A percentile compares a stretch with the other conserved stretches of the same genome.
phyloP scores from a whole-genome alignment of 1,284 basidiomycete genomes.

The Moniliophthora roreri region DNA sequence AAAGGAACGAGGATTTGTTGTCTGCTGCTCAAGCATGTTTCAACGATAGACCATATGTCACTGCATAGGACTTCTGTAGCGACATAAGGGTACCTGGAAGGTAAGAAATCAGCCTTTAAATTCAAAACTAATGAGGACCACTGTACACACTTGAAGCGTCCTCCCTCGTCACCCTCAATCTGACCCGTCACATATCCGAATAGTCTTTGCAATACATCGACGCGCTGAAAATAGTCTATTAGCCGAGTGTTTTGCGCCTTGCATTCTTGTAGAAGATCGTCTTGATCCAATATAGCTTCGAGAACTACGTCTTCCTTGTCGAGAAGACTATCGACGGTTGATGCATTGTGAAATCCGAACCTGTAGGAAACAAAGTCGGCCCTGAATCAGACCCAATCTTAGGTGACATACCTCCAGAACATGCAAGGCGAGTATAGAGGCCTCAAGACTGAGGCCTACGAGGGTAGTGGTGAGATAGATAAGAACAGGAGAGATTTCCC shows the following conservation, averaged over 20 bases:
- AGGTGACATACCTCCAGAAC: conserved; percentile 41
- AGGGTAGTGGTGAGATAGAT: background rate
- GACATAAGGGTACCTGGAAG: conserved; percentile 90
- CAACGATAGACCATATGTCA: conserved; percentile 93
- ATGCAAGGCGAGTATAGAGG: conserved; percentile 18
- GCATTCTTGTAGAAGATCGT: conserved; percentile 93
- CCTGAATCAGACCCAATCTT: background rate
- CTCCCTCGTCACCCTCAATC: conserved; percentile 76
- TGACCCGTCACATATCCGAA: conserved; percentile 85
- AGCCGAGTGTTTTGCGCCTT: conserved; percentile 92
- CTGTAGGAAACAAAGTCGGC: conserved; percentile 32
- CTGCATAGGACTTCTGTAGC: conserved; percentile 95
- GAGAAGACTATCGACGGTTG: conserved; percentile 78
- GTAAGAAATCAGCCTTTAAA: background rate
- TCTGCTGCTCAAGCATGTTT: conserved; percentile 79
- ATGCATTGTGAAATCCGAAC: conserved; percentile 85
- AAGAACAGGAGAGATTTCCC: background rate
- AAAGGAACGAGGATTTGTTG: conserved; percentile 78
- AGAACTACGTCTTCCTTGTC: conserved; percentile 84
- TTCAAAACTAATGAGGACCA: conserved; percentile 3
- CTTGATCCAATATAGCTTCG: conserved; percentile 92
- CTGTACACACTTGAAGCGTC: conserved; percentile 64
- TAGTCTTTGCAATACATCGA: conserved; percentile 78
- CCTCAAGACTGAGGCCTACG: background rate
- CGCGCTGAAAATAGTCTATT: conserved; percentile 81